Base-by-base conservation (phyloP, 371 early-diverging fungal genomes). In the Mortierella sp. region DNA sequence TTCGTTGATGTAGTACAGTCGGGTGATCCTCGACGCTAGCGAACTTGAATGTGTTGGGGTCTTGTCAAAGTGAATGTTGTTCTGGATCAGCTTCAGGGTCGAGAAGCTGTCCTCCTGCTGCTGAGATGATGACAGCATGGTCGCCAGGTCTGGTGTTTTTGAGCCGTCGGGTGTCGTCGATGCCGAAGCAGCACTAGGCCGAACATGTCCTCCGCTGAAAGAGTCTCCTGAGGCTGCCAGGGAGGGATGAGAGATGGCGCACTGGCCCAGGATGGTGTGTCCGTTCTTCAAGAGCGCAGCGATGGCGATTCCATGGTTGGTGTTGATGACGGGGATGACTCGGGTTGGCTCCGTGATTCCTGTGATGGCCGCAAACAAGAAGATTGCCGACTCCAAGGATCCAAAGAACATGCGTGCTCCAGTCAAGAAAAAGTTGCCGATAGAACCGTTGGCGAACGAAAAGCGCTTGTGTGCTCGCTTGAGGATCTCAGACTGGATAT, bases 371-470 rank as follows among this genome's bases (percentile, higher is more conserved):
- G 89, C 85, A 77, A 92, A 92, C 68, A 92, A 75, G 76, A 92
- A 92, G 41, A 93, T 89, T 48, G 92, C 93, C 9, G 92, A 91
- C 63, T 93, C 93, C 1, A 93, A 73, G 19, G 90, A 91, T 39
- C 91, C 88, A 77, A 92, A 92, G 73, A 93, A 93, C 55, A 92
- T 79, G n/a, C 93, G 88, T 14, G 91, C 91, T 7, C 93, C 93
- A 8, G 92, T 93, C 73, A 94, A 78, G 77, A 94, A 93, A 78
- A 93, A 92, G 85, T 94, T 94, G 39, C 94, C 95, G 74, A 94
- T 91, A 14, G 89, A 88, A 8, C 93, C 95, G 52, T 92, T 92
- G 14, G 93, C 89, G 77, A 93, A 94, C 47, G 93, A 91, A 76
- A 93, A 94, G 7, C 87, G 88, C 79, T 90, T 92, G 73, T 89